phyloP scores from a whole-genome alignment of 1,284 basidiomycete species.

The Ganoderma boninense region DNA sequence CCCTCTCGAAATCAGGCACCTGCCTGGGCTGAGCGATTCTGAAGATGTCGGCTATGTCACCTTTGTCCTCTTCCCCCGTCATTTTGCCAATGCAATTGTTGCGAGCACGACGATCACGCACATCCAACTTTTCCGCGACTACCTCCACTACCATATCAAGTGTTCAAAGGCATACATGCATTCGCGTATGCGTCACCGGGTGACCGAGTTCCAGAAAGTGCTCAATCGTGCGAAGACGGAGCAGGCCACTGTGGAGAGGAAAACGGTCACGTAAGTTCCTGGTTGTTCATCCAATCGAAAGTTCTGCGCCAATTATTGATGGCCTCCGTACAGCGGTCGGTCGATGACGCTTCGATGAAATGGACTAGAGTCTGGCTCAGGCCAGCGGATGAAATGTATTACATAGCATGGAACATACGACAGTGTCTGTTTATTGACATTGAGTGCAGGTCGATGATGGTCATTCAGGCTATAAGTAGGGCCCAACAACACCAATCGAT shows the following conservation, averaged over 20 bases:
- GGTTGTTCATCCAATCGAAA: neutral
- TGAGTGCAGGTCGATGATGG: neutral
- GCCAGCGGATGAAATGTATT: conserved; percentile 12
- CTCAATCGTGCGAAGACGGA: conserved; percentile 99
- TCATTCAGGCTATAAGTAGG: neutral
- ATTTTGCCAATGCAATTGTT: conserved; percentile 83
- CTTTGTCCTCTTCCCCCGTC: conserved; percentile 97
- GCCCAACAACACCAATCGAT: neutral
- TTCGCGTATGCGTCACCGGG: conserved; percentile 94
- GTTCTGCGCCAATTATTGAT: neutral
- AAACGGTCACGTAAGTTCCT: conserved; percentile 85
- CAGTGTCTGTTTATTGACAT: too few species aligned
- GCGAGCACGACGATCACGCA: conserved; percentile 92
- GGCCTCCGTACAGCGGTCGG: conserved; percentile 23
- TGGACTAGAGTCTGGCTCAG: neutral
- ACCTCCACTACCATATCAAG: conserved; percentile 99
- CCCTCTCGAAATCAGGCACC: conserved; percentile 92
- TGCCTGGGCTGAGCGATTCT: conserved; percentile 81
- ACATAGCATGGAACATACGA: conserved; percentile 14
- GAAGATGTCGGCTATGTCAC: conserved; percentile 99
- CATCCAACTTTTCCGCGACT: conserved; percentile 97
- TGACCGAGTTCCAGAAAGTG: conserved; percentile 97
- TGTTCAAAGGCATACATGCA: conserved; percentile 99
- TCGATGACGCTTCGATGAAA: conserved; percentile 30
- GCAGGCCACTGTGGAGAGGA: conserved; percentile 83